Evolutionary conservation across 2,329 filamentous ascomycete genomes (phyloP).

Genomic region (Paecilomyces variotii): DNA sequence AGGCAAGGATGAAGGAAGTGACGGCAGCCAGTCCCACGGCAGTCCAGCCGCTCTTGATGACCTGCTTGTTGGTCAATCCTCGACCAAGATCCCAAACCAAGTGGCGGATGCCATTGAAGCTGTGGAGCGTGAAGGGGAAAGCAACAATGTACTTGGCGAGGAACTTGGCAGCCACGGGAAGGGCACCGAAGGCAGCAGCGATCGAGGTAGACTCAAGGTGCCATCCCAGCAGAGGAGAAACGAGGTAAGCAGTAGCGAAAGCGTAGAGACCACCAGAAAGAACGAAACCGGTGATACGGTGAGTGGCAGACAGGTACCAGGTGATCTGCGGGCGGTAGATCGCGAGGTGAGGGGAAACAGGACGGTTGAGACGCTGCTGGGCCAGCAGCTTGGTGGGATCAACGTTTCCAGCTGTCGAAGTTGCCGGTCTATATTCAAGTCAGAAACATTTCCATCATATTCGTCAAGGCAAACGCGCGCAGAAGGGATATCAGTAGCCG

Average conservation of each 20-base stretch:
- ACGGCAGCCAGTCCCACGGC: constrained; percentile 50
- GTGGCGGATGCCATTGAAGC: constrained; percentile 63
- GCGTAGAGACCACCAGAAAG: constrained; percentile 69
- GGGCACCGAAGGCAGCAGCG: constrained; percentile 56
- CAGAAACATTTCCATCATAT: constrained; percentile 6
- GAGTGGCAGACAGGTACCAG: constrained; percentile 67
- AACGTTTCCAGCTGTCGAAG: constrained; percentile 21
- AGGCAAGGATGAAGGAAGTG: constrained; percentile 41
- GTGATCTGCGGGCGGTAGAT: constrained; percentile 86
- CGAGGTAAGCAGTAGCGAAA: constrained; percentile 74
- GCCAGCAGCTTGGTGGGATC: constrained; percentile 55
- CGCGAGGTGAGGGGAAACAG: constrained; percentile 72
- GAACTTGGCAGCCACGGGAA: constrained; percentile 53
- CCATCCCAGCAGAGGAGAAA: constrained; percentile 66
- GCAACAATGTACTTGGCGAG: constrained; percentile 51
- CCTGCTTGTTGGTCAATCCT: constrained; percentile 55
- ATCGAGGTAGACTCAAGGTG: constrained; percentile 58
- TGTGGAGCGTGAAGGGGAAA: constrained; percentile 61
- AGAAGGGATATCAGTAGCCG: neutral
- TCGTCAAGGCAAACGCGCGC: neutral
- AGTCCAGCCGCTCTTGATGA: constrained; percentile 58
- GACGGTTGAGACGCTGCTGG: constrained; percentile 71
- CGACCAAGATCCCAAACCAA: constrained; percentile 61
- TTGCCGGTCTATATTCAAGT: constrained; percentile 19
- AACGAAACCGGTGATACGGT: constrained; percentile 73